Evolutionary conservation across 2,329 filamentous ascomycete genomes (phyloP).

Genomic region (Colletotrichum filicis): DNA sequence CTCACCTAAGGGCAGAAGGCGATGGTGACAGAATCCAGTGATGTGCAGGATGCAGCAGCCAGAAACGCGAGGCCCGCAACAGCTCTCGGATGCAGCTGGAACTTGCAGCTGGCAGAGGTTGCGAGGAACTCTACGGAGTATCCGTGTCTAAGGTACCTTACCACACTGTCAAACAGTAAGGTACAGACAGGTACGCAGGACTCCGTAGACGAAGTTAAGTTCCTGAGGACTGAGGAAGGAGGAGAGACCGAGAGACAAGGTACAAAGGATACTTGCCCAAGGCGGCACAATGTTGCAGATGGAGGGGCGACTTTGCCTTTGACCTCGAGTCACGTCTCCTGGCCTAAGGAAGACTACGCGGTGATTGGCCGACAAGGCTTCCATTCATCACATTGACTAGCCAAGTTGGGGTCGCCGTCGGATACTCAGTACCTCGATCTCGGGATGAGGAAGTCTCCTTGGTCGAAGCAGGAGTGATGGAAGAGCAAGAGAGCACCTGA

Average conservation of each 20-base stretch:
- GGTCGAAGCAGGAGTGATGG: not conserved
- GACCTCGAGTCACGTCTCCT: constrained; percentile 25
- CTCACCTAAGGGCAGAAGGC: not conserved
- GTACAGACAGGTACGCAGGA: no score
- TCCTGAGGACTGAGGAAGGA: not conserved
- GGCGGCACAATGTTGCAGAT: not conserved
- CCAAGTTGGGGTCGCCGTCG: not conserved
- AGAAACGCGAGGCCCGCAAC: not conserved
- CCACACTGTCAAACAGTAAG: no score
- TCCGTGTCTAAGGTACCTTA: no score
- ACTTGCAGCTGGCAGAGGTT: not conserved
- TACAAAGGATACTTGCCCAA: not conserved
- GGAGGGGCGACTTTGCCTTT: not conserved
- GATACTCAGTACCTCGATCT: not conserved
- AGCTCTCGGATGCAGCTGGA: not conserved
- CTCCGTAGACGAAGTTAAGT: no score
- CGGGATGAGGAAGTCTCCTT: no score
- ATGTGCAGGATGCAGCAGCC: not conserved
- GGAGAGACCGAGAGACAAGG: not conserved
- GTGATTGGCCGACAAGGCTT: constrained; percentile 12
- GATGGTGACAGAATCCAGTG: not conserved
- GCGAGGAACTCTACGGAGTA: not conserved
- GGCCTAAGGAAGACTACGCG: not conserved
- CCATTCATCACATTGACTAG: constrained; percentile 26
- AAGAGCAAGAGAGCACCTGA: not conserved